Base-by-base conservation (phyloP, 495 filamentous ascomycete species). In the Penicillium malachiteum region DNA sequence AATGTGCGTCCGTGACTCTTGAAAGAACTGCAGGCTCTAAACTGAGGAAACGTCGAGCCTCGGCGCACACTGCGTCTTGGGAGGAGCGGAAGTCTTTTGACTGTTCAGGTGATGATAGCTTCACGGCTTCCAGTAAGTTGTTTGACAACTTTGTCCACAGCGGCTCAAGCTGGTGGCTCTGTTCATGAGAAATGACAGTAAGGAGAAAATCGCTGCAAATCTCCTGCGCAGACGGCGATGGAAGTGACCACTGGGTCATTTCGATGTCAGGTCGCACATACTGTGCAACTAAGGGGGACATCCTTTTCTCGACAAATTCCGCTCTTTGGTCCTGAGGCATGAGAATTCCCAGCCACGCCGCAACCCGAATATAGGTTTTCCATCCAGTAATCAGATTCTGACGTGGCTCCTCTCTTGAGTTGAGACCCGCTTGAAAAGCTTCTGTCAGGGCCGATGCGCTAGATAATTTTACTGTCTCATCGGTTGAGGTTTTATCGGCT, bases 31-130 rank as follows among this genome's bases (percentile, higher is more conserved):
- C 67, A 26, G 73, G 71, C 46, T 82, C 76, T 47, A 92, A 58
- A 5, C 71, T 59, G 55, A 91, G 87, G 76, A 87, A 86, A 12
- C 85, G 81, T 38, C 73, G 70, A 0, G 83, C 82, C 64, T 87
- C 78, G 2, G 77, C 70, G 9, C 81, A 82, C 16, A 95, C 69
- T 30, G 72, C 71, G 31, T 82, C 76, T 66, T 96, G 90, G 2
- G 90, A 94, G 48, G 78, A 76, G 34, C 75, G 76, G 66, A 87
- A 88, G 21, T 88, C 86, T 50, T 87, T 87, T 0, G 90, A 89
- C 54, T 92, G 83, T 65, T 91, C 90, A 16, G 91, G 89, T 3
- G 85, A 75, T 32, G 90, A 92, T 17, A 81, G 78, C 50, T 82
- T 81, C 18, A 94, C 82, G 39, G 81, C 78, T 50, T 85, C 73